Evolutionary conservation across 352 stramenopile genomes (phyloP), one percentile per base, ranked within the genome.

Genomic region (Heterotrichella gracilis): DNA sequence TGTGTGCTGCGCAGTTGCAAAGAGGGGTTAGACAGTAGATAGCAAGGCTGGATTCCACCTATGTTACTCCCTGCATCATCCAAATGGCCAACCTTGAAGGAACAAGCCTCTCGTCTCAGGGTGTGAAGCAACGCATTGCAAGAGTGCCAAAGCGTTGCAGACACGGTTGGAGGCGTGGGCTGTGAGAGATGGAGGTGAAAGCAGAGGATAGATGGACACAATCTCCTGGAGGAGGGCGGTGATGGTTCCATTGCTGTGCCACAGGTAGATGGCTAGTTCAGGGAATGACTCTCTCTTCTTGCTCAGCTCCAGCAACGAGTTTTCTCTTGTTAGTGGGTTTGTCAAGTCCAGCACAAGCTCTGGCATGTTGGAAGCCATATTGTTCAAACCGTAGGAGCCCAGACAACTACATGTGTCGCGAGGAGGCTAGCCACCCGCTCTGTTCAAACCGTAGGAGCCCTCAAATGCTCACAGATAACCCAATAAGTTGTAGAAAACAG

Each of bases 121-220:
- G 80, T 98, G 92, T 40, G 86, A 95, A 0, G 92, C 92, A 2
- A 98, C 90, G 74, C 90, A 97, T 78, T 98, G 92, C 25, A 98
- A 79, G 64, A 98, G 78, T 21, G 92, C 90, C 22, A 98, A 78
- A 2, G 92, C 92, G 75, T 98, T 98, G 80, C 92, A 98, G 2
- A 96, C 90, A 24, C 90, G 82, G 76, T 97, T 98, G 64, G 82
- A 94, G 1, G 89, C 90, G 73, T 95, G 87, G 0, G 89, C 86
- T 23, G 92, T 97, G 63, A 98, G 78, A 67, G 92, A 92, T 14
- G 92, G 90, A 9, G 92, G 92, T 19, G 84, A 93, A 24, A 98
- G 79, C 25, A 94, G 80, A 23, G 89, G 89, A 78, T 98, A 98
- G 73, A 98, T 97, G 24, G 84, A 87, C 64, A 96, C 86, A 74